Percentiles rank a stretch among this genome's conserved stretches.
Evolutionary conservation across 352 stramenopile species (phyloP).

Genomic region (Globisporangium splendens): DNA sequence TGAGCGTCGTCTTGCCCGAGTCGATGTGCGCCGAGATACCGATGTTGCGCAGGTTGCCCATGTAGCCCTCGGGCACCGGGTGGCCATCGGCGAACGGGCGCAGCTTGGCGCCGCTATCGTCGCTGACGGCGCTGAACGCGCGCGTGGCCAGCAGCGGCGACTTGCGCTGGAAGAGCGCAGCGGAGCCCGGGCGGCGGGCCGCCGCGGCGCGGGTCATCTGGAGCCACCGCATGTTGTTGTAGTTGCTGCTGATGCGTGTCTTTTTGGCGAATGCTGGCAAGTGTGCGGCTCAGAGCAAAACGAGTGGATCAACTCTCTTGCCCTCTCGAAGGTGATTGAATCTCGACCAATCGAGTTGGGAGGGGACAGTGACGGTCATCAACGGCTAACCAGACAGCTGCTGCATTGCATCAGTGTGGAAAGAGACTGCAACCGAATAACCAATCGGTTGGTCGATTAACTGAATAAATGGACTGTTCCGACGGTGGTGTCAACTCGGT

Average conservation of each 20-base stretch:
- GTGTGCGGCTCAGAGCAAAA: too few species aligned
- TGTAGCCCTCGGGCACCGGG: conserved; percentile 65
- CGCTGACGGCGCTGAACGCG: conserved; percentile 25
- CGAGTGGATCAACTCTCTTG: too few species aligned
- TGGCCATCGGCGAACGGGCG: conserved; percentile 41
- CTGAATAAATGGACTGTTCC: too few species aligned
- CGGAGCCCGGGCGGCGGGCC: conserved; percentile 19
- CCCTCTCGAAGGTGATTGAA: too few species aligned
- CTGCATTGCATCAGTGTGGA: too few species aligned
- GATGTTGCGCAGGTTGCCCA: conserved; percentile 91
- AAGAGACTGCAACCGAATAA: too few species aligned
- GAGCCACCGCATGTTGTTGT: conserved; percentile 47
- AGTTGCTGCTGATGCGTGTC: conserved; percentile 1
- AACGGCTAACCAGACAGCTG: too few species aligned
- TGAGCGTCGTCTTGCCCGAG: conserved; percentile 99
- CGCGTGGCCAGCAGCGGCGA: conserved; percentile 18
- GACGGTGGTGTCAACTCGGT: too few species aligned
- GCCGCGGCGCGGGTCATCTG: conserved; percentile 43
- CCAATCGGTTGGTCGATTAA: too few species aligned
- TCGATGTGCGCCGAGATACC: conserved; percentile 97
- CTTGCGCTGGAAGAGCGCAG: conserved; percentile 20
- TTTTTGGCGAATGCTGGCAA: background rate
- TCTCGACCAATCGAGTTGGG: too few species aligned
- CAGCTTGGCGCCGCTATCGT: conserved; percentile 12
- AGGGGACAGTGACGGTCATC: too few species aligned